Base-by-base conservation (phyloP, 1,139 yeast genomes). In the Entelexis paramagnoliae region DNA sequence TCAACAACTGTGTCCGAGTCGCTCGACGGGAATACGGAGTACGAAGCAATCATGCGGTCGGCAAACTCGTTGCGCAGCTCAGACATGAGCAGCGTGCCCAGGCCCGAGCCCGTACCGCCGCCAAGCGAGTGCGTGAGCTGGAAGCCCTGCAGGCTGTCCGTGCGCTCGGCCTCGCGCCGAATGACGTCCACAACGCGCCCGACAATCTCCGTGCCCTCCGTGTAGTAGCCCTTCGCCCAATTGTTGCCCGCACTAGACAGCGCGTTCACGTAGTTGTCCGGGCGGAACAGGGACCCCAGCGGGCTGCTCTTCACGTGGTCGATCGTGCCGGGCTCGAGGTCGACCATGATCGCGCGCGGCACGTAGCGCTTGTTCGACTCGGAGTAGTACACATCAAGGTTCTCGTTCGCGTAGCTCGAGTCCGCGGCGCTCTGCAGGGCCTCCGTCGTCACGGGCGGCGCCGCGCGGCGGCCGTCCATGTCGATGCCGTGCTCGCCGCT, bases 61-160 rank as follows among this genome's bases (percentile, higher is more conserved):
- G 94, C 88, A 63, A 80, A 86, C 68, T 86, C 95, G 68, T 86
- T 94, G 69, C 88, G 79, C 64, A 85, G 82, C 65, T 81, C 81
- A 54, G 87, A 78, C 62, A 85, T 79, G 64, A 85, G 75, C 61
- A 86, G 71, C 44, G 95, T 85, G 65, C 95, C 96, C 89, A 87
- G 81, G 71, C 96, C 96, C 34, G 95, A 85, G 65, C 96, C 96
- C 51, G 96, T 87, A 74, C 96, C 96, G 71, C 96, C 96, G 70
- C 96, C 96, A 58, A 87, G 77, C 42, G 95, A 87, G 69, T 87
- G 96, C 51, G 95, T 80, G 65, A 87, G 82, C 72, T 86, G 95
- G 79, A 87, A 87, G 62, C 96, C 96, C 72, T 87, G 96, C 62
- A 87, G 76, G 57, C 94, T 82, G 68, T 87, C 96, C 69, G 94